Base-by-base conservation (phyloP, 768 basidiomycete genomes). In the Pleurotus tuoliensis region DNA sequence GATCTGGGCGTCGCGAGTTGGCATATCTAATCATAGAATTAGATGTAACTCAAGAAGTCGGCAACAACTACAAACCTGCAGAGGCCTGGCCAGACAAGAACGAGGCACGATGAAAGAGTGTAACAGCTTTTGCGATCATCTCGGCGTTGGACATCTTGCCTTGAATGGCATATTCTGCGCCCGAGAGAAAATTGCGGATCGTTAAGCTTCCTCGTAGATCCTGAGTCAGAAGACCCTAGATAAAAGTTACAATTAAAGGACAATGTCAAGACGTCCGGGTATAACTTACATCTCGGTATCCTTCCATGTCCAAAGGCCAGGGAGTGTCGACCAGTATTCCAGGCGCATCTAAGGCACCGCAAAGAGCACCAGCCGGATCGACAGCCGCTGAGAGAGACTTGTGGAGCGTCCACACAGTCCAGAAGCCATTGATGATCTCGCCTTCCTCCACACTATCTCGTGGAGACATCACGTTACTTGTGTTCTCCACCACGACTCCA, bases 401-500 rank as follows among this genome's bases (percentile, higher is more conserved):
- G 67, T 87, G 84, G 54, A 86, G 73, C 47, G 73, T 70, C 59
- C 82, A 79, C 5, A 82, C 82, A 0, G 80, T 71, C 86, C 86
- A 88, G 65, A 88, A 87, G 0, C 77, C 82, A 55, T 82, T 82
- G 56, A 87, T 84, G 30, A 83, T 75, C 63, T 87, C 86, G 16
- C 81, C 84, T 64, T 86, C 83, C 58, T 86, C 85, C n/a, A 82
- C 64, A 22, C 68, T 60, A 62, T 81, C 78, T 15, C 54, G 63
- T 43, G 74, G 61, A 63, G 78, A 61, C n/a, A 72, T 62, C 69
- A 50, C 82, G 72, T 9, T 78, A 70, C 59, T 72, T 68, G 63
- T 78, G 62, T 62, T 71, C 20, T 53, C 38, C 62, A 80, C 58
- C 68, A 74, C 62, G 51, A 53, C 51, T 37, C 51, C 51, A 41